Evolutionary conservation across 805 yeast genomes (phyloP).

Genomic region (Kodamaea neixiangensis): DNA sequence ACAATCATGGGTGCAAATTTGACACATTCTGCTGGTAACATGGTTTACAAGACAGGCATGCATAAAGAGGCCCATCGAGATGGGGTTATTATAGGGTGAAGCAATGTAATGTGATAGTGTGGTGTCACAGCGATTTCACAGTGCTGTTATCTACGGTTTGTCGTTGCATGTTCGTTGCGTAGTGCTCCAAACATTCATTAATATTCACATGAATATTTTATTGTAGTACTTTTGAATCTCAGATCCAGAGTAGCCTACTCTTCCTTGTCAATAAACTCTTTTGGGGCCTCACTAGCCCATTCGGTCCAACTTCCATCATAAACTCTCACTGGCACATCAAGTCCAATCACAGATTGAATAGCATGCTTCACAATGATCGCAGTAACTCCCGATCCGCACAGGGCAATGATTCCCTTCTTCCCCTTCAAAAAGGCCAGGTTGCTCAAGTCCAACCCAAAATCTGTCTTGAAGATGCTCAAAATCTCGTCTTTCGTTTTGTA

Average conservation of each 20-base stretch:
- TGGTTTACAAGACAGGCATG: background rate
- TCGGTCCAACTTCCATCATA: conserved; percentile 89
- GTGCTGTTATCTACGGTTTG: too few relatives aligned
- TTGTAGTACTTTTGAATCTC: too few relatives aligned
- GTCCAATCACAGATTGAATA: conserved; percentile 37
- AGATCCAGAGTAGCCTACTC: too few relatives aligned
- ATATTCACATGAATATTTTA: too few relatives aligned
- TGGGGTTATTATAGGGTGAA: too few relatives aligned
- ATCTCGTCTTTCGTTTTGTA: conserved; percentile 54
- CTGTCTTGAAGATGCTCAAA: conserved; percentile 41
- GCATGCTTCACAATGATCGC: conserved; percentile 84
- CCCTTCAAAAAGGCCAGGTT: conserved; percentile 29
- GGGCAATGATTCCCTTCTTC: conserved; percentile 70
- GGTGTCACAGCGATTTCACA: too few relatives aligned
- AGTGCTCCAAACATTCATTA: too few relatives aligned
- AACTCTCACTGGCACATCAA: conserved; percentile 40
- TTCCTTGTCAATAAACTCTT: conserved; percentile 52
- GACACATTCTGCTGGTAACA: background rate
- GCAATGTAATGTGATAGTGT: too few relatives aligned
- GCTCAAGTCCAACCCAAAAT: conserved; percentile 33
- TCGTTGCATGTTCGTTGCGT: too few relatives aligned
- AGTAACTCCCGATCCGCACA: conserved; percentile 97
- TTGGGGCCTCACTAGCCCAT: conserved; percentile 76
- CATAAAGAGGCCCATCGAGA: background rate
- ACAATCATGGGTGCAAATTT: background rate